Conservation (phyloP, 805 yeast species). For the Candida cerambycidarum region DNA sequence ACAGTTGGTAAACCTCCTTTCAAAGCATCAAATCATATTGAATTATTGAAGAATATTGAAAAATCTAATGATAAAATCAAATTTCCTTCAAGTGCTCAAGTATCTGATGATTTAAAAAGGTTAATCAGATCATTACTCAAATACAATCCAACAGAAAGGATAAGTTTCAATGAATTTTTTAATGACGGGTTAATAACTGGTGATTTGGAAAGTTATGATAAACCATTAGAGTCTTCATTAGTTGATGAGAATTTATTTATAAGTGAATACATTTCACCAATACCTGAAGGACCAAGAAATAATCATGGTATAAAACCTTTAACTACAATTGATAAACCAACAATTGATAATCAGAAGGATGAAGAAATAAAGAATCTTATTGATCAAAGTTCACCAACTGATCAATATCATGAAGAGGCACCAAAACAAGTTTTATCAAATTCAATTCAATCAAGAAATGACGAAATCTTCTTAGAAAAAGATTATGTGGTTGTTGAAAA, state of each 20-base stretch:
- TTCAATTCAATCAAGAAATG: constrained; percentile 17
- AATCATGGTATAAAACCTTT: constrained; percentile 8
- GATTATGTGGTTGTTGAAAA: constrained; percentile 96
- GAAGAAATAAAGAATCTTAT: constrained; percentile 48
- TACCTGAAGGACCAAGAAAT: constrained; percentile 11
- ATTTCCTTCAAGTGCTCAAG: constrained; percentile 69
- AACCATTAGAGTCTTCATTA: constrained; percentile 63
- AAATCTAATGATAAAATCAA: constrained; percentile 72
- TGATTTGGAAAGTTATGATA: constrained; percentile 52
- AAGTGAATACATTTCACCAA: constrained; percentile 69
- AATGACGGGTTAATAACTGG: constrained; percentile 61
- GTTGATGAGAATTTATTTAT: constrained; percentile 80
- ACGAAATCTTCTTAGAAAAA: constrained; percentile 61
- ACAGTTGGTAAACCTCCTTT: constrained; percentile 96
- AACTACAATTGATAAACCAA: constrained; percentile 2
- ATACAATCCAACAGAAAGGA: constrained; percentile 82
- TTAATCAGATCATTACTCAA: constrained; percentile 76
- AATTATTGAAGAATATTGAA: constrained; percentile 82
- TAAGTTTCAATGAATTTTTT: constrained; percentile 88
- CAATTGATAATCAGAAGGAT: constrained; percentile 24
- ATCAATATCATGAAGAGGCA: too few relatives aligned
- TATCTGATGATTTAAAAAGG: constrained; percentile 62
- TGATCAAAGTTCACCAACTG: constrained; percentile 42
- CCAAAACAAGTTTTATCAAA: constrained; percentile 28
- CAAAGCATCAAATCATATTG: constrained; percentile 90